phyloP scores from a whole-genome alignment of 1,139 yeast species.

The Protomyces lactucae-debilis region DNA sequence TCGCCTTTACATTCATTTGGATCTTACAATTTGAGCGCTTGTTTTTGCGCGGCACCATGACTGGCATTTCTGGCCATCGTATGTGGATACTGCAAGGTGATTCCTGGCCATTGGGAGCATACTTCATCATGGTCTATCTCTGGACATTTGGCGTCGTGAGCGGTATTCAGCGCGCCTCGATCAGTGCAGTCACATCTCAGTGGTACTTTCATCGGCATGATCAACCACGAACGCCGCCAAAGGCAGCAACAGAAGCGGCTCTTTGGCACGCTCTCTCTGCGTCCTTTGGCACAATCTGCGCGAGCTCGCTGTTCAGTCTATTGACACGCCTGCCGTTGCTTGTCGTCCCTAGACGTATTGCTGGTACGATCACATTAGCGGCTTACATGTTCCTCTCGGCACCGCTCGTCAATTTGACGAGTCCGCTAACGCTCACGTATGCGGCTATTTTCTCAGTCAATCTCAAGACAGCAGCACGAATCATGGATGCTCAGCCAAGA shows the following conservation, averaged over 20 bases:
- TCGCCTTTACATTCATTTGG: conserved; percentile 41
- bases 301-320: conserved; percentile 39
- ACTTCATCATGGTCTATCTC: conserved; percentile 42
- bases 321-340: conserved; percentile 41
- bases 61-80: conserved; percentile 33
- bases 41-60: conserved; percentile 39
- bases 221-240: conserved; percentile 34
- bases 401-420: conserved; percentile 37
- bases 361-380: conserved; percentile 35
- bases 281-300: conserved; percentile 43
- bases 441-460: conserved; percentile 41
- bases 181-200: conserved; percentile 32
- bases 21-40: conserved; percentile 40
- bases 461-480: conserved; percentile 39
- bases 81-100: conserved; percentile 39
- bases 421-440: conserved; percentile 42
- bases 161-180: conserved; percentile 39
- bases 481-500: conserved; percentile 32
- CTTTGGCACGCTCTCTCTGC: conserved; percentile 35
- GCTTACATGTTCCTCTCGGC: conserved; percentile 37
- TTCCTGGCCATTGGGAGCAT: conserved; percentile 40
- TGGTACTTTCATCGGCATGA: conserved; percentile 43
- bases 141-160: conserved; percentile 46
- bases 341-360: conserved; percentile 39
- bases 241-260: conserved; percentile 35